A percentile compares a stretch with the other conserved stretches of the same genome.
Conservation (phyloP, 2,329 filamentous ascomycete genomes). For the Aspergillus fructus region DNA sequence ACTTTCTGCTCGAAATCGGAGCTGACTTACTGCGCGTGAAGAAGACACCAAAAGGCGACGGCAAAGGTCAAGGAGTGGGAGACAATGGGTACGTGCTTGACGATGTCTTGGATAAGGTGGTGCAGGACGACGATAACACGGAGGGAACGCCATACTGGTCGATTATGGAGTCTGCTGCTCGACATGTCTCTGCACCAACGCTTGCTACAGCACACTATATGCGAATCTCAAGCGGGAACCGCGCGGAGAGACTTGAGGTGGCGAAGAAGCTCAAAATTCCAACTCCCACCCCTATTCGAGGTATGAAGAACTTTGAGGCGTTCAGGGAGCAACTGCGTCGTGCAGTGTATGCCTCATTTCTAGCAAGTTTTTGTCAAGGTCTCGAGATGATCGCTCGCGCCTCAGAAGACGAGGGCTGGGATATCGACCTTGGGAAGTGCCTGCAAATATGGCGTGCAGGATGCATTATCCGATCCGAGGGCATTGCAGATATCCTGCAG, state of each 20-base stretch:
- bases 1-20: conserved; percentile 64
- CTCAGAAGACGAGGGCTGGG: conserved; percentile 60
- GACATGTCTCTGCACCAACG: conserved; percentile 65
- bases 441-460: conserved; percentile 65
- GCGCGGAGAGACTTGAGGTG: conserved; percentile 54
- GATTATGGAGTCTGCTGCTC: conserved; percentile 59
- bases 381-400: conserved; percentile 63
- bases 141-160: conserved; percentile 69
- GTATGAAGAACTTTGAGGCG: conserved; percentile 33
- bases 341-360: conserved; percentile 62
- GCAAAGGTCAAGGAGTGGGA: conserved; percentile 29
- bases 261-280: conserved; percentile 50
- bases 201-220: conserved; percentile 64
- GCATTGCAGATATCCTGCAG: conserved; percentile 61
- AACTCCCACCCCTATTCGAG: conserved; percentile 35
- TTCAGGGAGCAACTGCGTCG: conserved; percentile 60
- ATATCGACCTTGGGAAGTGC: conserved; percentile 41
- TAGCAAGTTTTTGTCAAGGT: conserved; percentile 65
- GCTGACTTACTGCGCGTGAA: conserved; percentile 59
- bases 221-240: conserved; percentile 63
- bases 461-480: conserved; percentile 69
- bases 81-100: conserved; percentile 55
- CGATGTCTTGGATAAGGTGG: conserved; percentile 67
- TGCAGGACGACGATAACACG: conserved; percentile 65
- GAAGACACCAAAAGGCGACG: conserved; percentile 40